These are phyloP conservation scores for Diplocarpon mali DNA, from an alignment of 2,329 filamentous ascomycete species.

Conservation along the genomic window DNA sequence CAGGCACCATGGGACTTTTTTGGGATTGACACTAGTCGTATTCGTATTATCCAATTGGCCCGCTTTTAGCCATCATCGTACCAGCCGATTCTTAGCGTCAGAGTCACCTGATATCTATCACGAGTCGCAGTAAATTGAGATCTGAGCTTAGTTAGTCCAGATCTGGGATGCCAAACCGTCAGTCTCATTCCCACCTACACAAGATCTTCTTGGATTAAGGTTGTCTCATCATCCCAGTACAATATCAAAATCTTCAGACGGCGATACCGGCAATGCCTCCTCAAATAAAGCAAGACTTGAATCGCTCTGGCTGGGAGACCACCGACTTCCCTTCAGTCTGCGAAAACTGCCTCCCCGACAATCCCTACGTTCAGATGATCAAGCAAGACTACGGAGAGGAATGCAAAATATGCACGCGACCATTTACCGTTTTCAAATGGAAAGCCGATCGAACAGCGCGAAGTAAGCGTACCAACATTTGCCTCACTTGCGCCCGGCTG, in stretches of 20 bases:
- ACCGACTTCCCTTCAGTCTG: slow-evolving; percentile 82
- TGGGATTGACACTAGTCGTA: not conserved
- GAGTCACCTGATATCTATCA: too few species aligned
- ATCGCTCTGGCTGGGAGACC: slow-evolving; percentile 91
- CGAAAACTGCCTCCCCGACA: slow-evolving; percentile 89
- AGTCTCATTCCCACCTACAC: slow-evolving; percentile 6
- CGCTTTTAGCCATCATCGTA: not conserved
- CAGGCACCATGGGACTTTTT: not conserved
- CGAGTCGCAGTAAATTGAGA: too few species aligned
- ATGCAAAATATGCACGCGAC: slow-evolving; percentile 71
- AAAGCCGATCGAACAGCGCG: slow-evolving; percentile 83
- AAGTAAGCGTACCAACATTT: slow-evolving; percentile 90
- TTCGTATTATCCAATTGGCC: not conserved
- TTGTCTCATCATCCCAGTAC: not conserved
- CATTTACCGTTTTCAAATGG: slow-evolving; percentile 94
- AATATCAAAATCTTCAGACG: not conserved
- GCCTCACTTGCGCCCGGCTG: slow-evolving; percentile 87
- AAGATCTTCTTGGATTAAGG: not conserved
- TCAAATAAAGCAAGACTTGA: slow-evolving; percentile 92
- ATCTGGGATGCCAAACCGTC: not conserved
- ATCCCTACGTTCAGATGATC: slow-evolving; percentile 97
- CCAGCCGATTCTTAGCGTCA: too few species aligned
- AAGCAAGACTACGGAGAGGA: slow-evolving; percentile 87
- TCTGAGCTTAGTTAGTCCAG: not conserved
- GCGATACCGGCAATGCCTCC: slow-evolving; percentile 53